Conservation (phyloP, 2,329 filamentous ascomycete species). For the Calonectria pseudoturangicola region DNA sequence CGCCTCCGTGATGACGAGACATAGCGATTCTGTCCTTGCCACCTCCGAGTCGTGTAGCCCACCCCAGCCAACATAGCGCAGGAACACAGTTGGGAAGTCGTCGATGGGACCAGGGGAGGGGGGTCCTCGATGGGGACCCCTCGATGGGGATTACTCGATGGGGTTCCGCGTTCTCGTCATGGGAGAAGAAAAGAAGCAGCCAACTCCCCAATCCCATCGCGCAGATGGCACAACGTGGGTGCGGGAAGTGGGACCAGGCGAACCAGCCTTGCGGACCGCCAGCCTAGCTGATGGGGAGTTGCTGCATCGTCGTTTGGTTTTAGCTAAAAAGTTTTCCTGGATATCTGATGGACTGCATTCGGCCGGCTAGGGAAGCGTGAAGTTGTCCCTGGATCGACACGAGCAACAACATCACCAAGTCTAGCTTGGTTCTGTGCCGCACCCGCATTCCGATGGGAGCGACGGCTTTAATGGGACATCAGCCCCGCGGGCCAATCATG, state of each 20-base stretch:
- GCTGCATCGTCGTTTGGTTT: constrained; percentile 3
- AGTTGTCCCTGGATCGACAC: background rate
- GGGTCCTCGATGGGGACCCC: constrained; percentile 24
- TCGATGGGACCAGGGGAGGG: constrained; percentile 19
- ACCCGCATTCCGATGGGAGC: constrained; percentile 8
- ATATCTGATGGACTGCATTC: background rate
- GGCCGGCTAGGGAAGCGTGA: background rate
- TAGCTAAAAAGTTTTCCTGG: background rate
- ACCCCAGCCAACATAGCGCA: constrained; percentile 11
- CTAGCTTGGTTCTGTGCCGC: constrained; percentile 1
- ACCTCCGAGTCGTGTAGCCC: constrained; percentile 23
- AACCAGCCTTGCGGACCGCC: constrained; percentile 14
- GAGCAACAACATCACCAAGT: constrained; percentile 1
- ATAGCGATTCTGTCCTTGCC: constrained; percentile 4
- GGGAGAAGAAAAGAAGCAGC: constrained; percentile 20
- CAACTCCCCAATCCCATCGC: constrained; percentile 37
- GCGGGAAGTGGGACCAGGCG: constrained; percentile 41
- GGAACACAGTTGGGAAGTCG: constrained; percentile 1
- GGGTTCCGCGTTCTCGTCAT: constrained; percentile 24
- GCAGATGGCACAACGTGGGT: constrained; percentile 40
- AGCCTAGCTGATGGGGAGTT: constrained; percentile 9
- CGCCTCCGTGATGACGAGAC: constrained; percentile 18
- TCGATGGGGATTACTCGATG: constrained; percentile 15
- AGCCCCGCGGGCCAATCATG: constrained; percentile 33
- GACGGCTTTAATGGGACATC: background rate